Conservation (phyloP, 345 rosid genomes). For the Fremontodendron californicum region DNA sequence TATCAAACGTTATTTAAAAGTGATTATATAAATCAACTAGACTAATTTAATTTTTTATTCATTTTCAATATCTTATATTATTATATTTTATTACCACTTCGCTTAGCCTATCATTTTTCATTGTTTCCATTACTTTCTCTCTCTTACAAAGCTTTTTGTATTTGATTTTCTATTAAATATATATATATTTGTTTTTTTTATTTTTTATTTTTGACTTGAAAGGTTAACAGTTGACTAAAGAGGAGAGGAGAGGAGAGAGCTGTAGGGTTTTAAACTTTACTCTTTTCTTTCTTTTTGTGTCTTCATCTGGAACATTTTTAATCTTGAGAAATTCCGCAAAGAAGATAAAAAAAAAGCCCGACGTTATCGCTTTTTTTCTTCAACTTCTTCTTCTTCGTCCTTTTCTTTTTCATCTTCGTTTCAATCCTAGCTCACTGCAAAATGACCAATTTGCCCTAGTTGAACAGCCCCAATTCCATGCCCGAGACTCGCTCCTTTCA, state of each 20-base stretch:
- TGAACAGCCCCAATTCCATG: slow-evolving; percentile 9
- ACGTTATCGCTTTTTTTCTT: slow-evolving; percentile 15
- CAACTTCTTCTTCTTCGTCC: slow-evolving; percentile 13
- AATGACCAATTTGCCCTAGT: slow-evolving; percentile 29
- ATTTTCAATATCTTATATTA: too few relatives aligned
- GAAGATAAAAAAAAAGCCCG: slow-evolving; percentile 47
- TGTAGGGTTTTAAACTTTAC: slow-evolving; percentile 63
- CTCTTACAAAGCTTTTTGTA: too few relatives aligned
- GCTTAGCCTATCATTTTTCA: too few relatives aligned
- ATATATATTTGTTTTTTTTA: too few relatives aligned
- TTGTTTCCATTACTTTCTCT: slow-evolving; percentile 9
- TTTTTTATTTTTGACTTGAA: slow-evolving; percentile 30
- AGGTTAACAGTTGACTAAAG: slow-evolving; percentile 26
- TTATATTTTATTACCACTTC: too few relatives aligned
- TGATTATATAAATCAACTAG: too few relatives aligned
- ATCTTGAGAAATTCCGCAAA: slow-evolving; percentile 33
- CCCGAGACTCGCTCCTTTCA: slow-evolving; percentile 21
- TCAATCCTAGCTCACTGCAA: slow-evolving; percentile 30
- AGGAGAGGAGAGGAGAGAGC: slow-evolving; percentile 12
- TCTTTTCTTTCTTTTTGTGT: slow-evolving; percentile 35
- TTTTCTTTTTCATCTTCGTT: background rate
- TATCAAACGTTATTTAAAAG: too few relatives aligned
- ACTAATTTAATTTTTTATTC: too few relatives aligned
- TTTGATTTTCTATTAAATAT: too few relatives aligned
- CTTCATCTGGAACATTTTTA: slow-evolving; percentile 18